phyloP scores from a whole-genome alignment of 1,284 basidiomycete genomes.

The Ceratobasidium sp. region DNA sequence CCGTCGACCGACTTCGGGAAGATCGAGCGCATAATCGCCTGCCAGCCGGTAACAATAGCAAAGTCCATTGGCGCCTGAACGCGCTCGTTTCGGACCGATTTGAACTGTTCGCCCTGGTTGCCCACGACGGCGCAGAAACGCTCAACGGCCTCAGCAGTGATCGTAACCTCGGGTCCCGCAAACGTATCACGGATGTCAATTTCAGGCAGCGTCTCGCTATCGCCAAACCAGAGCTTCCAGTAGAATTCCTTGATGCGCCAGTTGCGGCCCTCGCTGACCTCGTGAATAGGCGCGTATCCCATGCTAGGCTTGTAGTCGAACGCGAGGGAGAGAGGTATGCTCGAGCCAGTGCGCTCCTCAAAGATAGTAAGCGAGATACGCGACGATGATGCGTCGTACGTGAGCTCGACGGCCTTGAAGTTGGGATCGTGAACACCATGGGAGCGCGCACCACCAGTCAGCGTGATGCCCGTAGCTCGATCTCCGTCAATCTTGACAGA shows the following conservation, averaged over 20 bases:
- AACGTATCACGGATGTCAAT: slow-evolving; percentile 85
- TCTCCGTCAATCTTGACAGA: slow-evolving; percentile 61
- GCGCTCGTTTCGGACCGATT: slow-evolving; percentile 76
- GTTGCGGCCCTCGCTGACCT: slow-evolving; percentile 88
- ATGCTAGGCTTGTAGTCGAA: slow-evolving; percentile 92
- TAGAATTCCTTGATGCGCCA: slow-evolving; percentile 95
- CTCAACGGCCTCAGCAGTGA: slow-evolving; percentile 83
- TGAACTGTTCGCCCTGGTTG: slow-evolving; percentile 93
- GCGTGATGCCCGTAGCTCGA: slow-evolving; percentile 68
- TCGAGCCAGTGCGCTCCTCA: slow-evolving; percentile 84
- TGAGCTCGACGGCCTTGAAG: slow-evolving; percentile 90
- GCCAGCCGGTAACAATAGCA: slow-evolving; percentile 97
- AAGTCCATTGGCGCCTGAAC: slow-evolving; percentile 98
- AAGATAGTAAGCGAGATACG: slow-evolving; percentile 83
- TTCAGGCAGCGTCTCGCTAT: slow-evolving; percentile 78
- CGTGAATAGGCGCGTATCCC: slow-evolving; percentile 95
- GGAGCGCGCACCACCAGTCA: slow-evolving; percentile 87
- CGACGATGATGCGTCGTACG: slow-evolving; percentile 69
- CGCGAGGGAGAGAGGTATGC: slow-evolving; percentile 85
- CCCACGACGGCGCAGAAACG: slow-evolving; percentile 94
- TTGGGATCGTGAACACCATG: slow-evolving; percentile 77
- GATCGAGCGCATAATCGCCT: slow-evolving; percentile 97
- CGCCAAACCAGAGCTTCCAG: slow-evolving; percentile 97
- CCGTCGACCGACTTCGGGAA: slow-evolving; percentile 94
- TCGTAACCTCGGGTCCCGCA: slow-evolving; percentile 84